A percentile compares a stretch with the other conserved stretches of the same genome.
Evolutionary conservation across 129 eudicot species (phyloP).

Genomic region (Erigeron canadensis): DNA sequence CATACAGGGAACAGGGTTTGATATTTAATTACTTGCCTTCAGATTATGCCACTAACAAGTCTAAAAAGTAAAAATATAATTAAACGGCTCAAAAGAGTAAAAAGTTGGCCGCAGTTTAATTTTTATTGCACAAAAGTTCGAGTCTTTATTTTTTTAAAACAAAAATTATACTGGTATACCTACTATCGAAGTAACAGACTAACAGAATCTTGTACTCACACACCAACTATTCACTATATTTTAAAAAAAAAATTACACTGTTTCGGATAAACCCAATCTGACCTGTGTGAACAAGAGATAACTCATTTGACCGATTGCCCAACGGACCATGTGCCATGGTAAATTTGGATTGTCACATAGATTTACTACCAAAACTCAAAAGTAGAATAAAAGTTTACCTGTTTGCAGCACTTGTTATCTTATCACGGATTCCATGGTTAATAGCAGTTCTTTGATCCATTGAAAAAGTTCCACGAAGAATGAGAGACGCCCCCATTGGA

Average conservation of each 20-base stretch:
- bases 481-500: constrained; percentile 67
- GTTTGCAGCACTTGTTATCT: constrained; percentile 94
- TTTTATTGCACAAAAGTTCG: neutral
- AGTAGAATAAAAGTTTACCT: constrained; percentile 42
- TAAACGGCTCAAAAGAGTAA: neutral
- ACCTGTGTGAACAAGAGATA: too few species aligned
- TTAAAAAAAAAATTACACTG: too few species aligned
- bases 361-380: neutral
- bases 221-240: too few species aligned
- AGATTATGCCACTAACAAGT: neutral
- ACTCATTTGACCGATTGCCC: neutral
- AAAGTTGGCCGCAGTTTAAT: neutral
- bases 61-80: neutral
- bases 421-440: constrained; percentile 87
- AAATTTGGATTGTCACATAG: neutral
- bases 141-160: neutral
- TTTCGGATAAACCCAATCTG: too few species aligned
- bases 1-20: neutral
- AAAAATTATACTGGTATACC: too few species aligned
- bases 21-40: neutral
- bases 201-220: too few species aligned
- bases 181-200: too few species aligned
- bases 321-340: neutral
- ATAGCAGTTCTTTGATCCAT: constrained; percentile 43
- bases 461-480: constrained; percentile 73